phyloP scores from a whole-genome alignment of 2,329 filamentous ascomycete species.

The Phyllosticta ampelicida region DNA sequence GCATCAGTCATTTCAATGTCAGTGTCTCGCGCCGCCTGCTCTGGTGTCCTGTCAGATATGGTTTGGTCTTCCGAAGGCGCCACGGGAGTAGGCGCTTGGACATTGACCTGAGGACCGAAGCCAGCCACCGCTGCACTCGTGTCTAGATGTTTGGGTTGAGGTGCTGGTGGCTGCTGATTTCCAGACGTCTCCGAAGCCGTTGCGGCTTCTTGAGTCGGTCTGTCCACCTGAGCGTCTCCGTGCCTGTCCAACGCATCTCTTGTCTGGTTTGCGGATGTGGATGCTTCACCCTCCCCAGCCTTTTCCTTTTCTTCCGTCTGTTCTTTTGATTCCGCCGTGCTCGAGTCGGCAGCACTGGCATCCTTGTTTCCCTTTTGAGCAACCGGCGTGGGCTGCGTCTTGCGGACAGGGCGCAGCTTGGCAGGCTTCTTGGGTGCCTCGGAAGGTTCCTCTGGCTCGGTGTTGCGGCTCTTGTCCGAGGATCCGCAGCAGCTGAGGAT shows the following conservation, averaged over 20 bases:
- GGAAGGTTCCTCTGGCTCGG: conserved; percentile 43
- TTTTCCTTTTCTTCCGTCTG: conserved; percentile 34
- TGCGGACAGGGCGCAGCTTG: conserved; percentile 25
- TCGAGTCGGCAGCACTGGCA: conserved; percentile 31
- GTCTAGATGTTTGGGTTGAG: conserved; percentile 23
- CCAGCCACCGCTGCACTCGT: conserved; percentile 15
- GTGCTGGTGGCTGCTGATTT: background rate
- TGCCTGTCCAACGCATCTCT: conserved; percentile 12
- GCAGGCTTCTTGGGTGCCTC: conserved; percentile 34
- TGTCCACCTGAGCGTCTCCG: conserved; percentile 17
- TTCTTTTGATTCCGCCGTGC: conserved; percentile 35
- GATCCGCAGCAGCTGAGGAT: conserved; percentile 58
- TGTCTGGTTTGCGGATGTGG: conserved; percentile 1
- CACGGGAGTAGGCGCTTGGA: conserved; percentile 37
- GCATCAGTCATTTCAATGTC: conserved; percentile 57
- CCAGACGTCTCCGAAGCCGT: conserved; percentile 14
- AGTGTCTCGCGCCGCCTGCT: conserved; percentile 40
- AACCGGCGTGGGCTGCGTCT: conserved; percentile 40
- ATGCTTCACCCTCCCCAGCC: conserved; percentile 13
- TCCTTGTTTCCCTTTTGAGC: conserved; percentile 32
- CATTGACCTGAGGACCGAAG: conserved; percentile 26
- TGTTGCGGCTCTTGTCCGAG: conserved; percentile 46
- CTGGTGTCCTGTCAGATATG: conserved; percentile 40
- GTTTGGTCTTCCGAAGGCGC: conserved; percentile 29
- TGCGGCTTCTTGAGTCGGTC: background rate